These are phyloP conservation scores for Neonectria magnoliae DNA, from an alignment of 2,329 filamentous ascomycete genomes.

Conservation along the genomic window DNA sequence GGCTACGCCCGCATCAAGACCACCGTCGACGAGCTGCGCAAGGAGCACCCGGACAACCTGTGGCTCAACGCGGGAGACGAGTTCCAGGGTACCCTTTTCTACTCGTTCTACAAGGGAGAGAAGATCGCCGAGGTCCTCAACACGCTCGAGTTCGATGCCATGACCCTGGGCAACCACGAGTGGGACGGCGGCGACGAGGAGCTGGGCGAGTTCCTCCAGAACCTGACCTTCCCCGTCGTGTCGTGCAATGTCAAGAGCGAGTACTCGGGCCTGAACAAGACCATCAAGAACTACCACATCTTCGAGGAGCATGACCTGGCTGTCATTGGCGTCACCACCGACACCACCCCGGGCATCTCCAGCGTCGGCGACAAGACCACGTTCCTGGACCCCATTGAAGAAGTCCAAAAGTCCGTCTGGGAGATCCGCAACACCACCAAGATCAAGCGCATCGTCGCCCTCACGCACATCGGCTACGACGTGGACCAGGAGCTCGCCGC, in stretches of 20 bases:
- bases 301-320: slow-evolving; percentile 70
- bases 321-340: slow-evolving; percentile 72
- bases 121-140: slow-evolving; percentile 76
- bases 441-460: slow-evolving; percentile 71
- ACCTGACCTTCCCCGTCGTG: slow-evolving; percentile 72
- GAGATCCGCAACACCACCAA: slow-evolving; percentile 69
- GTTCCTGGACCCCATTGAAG: slow-evolving; percentile 66
- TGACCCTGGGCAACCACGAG: slow-evolving; percentile 75
- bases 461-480: slow-evolving; percentile 75
- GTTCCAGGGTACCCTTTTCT: slow-evolving; percentile 75
- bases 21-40: slow-evolving; percentile 65
- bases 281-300: slow-evolving; percentile 72
- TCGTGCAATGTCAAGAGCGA: slow-evolving; percentile 71
- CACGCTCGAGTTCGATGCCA: slow-evolving; percentile 71
- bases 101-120: slow-evolving; percentile 72
- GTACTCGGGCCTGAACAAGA: slow-evolving; percentile 67
- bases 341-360: slow-evolving; percentile 67
- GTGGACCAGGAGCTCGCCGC: slow-evolving; percentile 69
- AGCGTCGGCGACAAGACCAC: slow-evolving; percentile 66
- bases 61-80: slow-evolving; percentile 75
- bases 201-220: slow-evolving; percentile 69
- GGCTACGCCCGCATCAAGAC: slow-evolving; percentile 73
- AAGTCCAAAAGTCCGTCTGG: slow-evolving; percentile 70
- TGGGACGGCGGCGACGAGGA: slow-evolving; percentile 72
- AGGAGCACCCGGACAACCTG: slow-evolving; percentile 67